These are phyloP conservation scores for Peronospora destructor DNA, from an alignment of 352 stramenopile genomes.

Conservation along the genomic window DNA sequence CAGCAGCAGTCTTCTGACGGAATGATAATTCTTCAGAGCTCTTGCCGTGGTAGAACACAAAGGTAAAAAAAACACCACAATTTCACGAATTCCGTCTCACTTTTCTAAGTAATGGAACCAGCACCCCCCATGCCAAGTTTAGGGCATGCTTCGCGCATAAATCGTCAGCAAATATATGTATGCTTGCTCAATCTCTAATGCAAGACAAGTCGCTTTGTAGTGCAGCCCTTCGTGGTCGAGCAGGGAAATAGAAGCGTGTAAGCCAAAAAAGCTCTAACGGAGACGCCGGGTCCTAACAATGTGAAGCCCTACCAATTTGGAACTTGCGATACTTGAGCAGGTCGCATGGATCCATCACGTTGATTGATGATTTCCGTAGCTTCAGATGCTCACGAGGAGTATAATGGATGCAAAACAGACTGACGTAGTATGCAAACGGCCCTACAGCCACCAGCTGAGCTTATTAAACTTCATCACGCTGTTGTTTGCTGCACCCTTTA, in stretches of 20 bases:
- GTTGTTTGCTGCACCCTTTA: constrained; percentile 1
- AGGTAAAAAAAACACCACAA: too few species aligned
- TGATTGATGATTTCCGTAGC: constrained; percentile 9
- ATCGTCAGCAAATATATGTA: too few species aligned
- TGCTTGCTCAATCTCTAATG: background rate
- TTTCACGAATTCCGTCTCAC: too few species aligned
- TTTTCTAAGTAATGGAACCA: too few species aligned
- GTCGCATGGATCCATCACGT: constrained; percentile 5
- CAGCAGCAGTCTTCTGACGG: too few species aligned
- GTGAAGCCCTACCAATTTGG: background rate
- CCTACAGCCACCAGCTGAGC: constrained; percentile 1
- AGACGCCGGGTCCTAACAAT: background rate
- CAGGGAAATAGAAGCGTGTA: too few species aligned
- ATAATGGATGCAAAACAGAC: constrained; percentile 14
- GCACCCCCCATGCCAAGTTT: too few species aligned
- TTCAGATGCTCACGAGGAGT: background rate
- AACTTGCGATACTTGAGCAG: background rate
- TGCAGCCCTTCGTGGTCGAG: too few species aligned
- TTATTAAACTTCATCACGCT: constrained; percentile 7
- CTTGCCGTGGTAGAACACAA: too few species aligned
- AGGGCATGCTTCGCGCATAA: too few species aligned
- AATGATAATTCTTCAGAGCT: too few species aligned
- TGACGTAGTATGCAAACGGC: constrained; percentile 1
- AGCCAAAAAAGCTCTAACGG: too few species aligned
- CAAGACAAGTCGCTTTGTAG: background rate